phyloP scores from a whole-genome alignment of 2,329 filamentous ascomycete genomes.

The Alternaria consortialis region DNA sequence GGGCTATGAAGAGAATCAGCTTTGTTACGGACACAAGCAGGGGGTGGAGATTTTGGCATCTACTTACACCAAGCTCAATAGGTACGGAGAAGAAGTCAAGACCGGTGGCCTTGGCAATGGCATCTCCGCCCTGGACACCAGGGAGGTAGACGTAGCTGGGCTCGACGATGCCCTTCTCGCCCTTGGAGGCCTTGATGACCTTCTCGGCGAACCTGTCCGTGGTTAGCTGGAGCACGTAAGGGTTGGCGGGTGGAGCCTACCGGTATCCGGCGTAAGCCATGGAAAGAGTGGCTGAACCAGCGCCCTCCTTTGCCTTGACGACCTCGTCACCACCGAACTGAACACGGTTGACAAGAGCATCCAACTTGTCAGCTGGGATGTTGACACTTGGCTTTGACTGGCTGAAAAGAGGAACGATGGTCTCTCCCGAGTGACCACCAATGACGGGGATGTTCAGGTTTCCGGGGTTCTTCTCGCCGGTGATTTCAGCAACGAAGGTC shows the following conservation, averaged over 20 bases:
- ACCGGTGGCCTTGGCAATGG: slow-evolving; percentile 82
- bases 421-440: slow-evolving; percentile 97
- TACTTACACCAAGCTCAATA: slow-evolving; percentile 90
- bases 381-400: slow-evolving; percentile 80
- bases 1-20: slow-evolving; percentile 62
- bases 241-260: neutral
- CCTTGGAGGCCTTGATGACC: slow-evolving; percentile 85
- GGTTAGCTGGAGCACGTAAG: neutral
- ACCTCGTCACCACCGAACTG: slow-evolving; percentile 99
- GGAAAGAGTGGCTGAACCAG: slow-evolving; percentile 88
- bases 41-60: neutral
- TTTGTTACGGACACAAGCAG: neutral
- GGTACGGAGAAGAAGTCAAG: slow-evolving; percentile 95
- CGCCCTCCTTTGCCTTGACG: slow-evolving; percentile 92
- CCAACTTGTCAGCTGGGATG: slow-evolving; percentile 89
- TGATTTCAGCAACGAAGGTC: slow-evolving; percentile 90
- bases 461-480: slow-evolving; percentile 81
- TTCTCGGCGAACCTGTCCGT: slow-evolving; percentile 81
- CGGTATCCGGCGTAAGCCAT: slow-evolving; percentile 95
- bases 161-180: slow-evolving; percentile 92
- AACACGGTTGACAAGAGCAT: slow-evolving; percentile 88
- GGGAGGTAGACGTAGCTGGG: slow-evolving; percentile 96
- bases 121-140: slow-evolving; percentile 86
- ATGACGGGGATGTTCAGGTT: slow-evolving; percentile 90
- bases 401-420: slow-evolving; percentile 97